Conservation (phyloP, 2,329 filamentous ascomycete genomes). For the Didymella keratinophila region DNA sequence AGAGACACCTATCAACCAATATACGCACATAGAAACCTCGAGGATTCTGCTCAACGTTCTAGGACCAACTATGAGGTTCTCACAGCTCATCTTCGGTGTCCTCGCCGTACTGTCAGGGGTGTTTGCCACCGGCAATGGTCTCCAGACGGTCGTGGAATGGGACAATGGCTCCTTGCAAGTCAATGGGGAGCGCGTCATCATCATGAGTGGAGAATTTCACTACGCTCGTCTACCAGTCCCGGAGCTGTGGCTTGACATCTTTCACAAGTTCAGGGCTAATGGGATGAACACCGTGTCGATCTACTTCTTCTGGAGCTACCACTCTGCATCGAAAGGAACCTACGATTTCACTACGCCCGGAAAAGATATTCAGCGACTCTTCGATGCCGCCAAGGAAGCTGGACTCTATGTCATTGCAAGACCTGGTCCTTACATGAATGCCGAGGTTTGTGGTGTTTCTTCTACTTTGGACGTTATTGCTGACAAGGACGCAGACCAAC, state of each 20-base stretch:
- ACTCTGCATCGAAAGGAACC: slow-evolving; percentile 54
- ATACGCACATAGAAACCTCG: not conserved
- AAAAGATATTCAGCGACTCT: slow-evolving; percentile 60
- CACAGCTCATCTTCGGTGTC: slow-evolving; percentile 7
- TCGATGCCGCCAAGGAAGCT: slow-evolving; percentile 61
- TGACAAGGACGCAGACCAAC: slow-evolving; percentile 45
- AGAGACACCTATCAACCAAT: not conserved
- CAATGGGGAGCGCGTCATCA: slow-evolving; percentile 58
- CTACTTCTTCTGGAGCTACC: slow-evolving; percentile 62
- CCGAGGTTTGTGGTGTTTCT: slow-evolving; percentile 44
- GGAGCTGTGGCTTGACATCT: slow-evolving; percentile 62
- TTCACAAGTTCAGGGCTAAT: slow-evolving; percentile 62
- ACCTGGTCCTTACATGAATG: slow-evolving; percentile 62
- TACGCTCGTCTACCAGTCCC: slow-evolving; percentile 63
- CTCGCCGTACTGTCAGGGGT: slow-evolving; percentile 22
- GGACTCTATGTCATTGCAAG: slow-evolving; percentile 62
- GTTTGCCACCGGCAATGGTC: slow-evolving; percentile 38
- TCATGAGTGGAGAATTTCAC: slow-evolving; percentile 62
- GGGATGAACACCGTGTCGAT: slow-evolving; percentile 62
- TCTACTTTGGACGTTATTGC: not conserved
- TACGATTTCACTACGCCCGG: slow-evolving; percentile 62
- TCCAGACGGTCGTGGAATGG: slow-evolving; percentile 56
- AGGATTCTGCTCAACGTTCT: not conserved
- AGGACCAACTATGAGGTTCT: slow-evolving; percentile 13
- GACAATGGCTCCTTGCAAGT: slow-evolving; percentile 61